phyloP scores from a whole-genome alignment of 2,329 filamentous ascomycete species.

The Fusarium veterinarium region DNA sequence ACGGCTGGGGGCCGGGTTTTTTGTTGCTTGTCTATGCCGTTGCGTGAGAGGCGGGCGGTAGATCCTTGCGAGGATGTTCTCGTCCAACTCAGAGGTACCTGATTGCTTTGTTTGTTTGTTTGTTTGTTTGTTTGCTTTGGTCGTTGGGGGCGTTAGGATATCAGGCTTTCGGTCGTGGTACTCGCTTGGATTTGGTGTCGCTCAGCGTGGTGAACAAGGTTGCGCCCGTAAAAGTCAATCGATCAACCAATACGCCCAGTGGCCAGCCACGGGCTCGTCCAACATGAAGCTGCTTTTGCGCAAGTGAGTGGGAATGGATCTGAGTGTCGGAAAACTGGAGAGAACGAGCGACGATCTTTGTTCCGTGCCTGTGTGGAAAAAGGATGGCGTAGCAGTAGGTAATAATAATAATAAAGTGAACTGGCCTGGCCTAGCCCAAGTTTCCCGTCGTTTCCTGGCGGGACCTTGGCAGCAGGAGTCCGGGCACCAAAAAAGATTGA shows the following conservation, averaged over 20 bases:
- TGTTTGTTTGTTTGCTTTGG: slow-evolving; percentile 11
- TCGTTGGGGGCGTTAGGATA: slow-evolving; percentile 10
- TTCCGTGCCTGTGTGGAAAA: slow-evolving; percentile 26
- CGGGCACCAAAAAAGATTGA: slow-evolving; percentile 17
- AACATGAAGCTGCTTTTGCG: slow-evolving; percentile 26
- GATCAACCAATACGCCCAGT: slow-evolving; percentile 25
- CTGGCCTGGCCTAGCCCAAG: slow-evolving; percentile 36
- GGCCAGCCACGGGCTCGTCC: slow-evolving; percentile 42
- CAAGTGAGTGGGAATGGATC: slow-evolving; percentile 6
- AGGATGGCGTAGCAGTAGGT: slow-evolving; percentile 9
- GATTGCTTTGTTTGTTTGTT: slow-evolving; percentile 10
- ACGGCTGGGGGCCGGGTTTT: slow-evolving; percentile 25
- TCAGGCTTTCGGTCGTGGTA: slow-evolving; percentile 18
- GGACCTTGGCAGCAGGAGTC: slow-evolving; percentile 24
- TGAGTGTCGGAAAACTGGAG: slow-evolving; percentile 33
- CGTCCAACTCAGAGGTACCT: not conserved
- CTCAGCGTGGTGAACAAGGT: slow-evolving; percentile 4
- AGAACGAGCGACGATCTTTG: slow-evolving; percentile 36
- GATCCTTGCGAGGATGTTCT: slow-evolving; percentile 29
- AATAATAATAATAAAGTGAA: slow-evolving; percentile 16
- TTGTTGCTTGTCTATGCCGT: slow-evolving; percentile 13
- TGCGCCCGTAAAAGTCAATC: slow-evolving; percentile 10
- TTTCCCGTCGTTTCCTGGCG: slow-evolving; percentile 43
- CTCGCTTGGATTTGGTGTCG: slow-evolving; percentile 16
- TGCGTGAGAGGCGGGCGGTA: slow-evolving; percentile 4